These are phyloP conservation scores for Aspergillus sp. DNA, from an alignment of 2,329 filamentous ascomycete species.

Conservation along the genomic window DNA sequence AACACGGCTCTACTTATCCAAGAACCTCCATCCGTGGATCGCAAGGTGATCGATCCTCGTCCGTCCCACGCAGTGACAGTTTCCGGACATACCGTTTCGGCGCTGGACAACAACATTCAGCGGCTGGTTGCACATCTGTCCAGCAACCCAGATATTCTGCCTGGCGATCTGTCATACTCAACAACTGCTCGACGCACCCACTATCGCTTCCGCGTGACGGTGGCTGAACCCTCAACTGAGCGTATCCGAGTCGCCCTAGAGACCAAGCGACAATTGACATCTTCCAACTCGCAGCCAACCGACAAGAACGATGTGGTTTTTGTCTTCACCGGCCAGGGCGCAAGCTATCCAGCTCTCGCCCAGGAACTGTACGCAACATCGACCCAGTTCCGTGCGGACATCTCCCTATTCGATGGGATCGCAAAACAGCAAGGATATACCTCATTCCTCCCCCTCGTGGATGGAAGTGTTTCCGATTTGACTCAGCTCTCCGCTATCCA, in stretches of 20 bases:
- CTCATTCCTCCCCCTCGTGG: neutral
- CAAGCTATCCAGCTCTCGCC: slow-evolving; percentile 31
- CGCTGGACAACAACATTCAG: too few species aligned
- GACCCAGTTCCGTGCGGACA: neutral
- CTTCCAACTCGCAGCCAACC: too few species aligned
- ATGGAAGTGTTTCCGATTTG: neutral
- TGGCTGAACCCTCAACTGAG: slow-evolving; percentile 17
- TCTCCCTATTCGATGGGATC: neutral
- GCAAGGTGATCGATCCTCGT: slow-evolving; percentile 39
- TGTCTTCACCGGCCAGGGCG: slow-evolving; percentile 35
- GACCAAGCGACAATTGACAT: too few species aligned
- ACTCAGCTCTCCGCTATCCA: neutral
- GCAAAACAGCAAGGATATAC: neutral
- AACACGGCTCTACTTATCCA: neutral
- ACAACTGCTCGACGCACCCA: slow-evolving; percentile 56
- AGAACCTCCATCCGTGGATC: neutral
- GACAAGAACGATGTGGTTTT: slow-evolving; percentile 9
- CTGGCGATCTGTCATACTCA: slow-evolving; percentile 58
- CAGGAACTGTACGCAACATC: neutral
- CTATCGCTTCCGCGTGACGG: slow-evolving; percentile 28
- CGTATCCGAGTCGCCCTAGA: slow-evolving; percentile 3
- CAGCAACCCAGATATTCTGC: too few species aligned
- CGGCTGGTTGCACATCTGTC: too few species aligned
- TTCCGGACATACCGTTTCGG: too few species aligned
- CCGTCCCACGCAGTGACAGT: slow-evolving; percentile 8